Conservation (phyloP, 345 rosid species). For the Lumnitzera littorea region DNA sequence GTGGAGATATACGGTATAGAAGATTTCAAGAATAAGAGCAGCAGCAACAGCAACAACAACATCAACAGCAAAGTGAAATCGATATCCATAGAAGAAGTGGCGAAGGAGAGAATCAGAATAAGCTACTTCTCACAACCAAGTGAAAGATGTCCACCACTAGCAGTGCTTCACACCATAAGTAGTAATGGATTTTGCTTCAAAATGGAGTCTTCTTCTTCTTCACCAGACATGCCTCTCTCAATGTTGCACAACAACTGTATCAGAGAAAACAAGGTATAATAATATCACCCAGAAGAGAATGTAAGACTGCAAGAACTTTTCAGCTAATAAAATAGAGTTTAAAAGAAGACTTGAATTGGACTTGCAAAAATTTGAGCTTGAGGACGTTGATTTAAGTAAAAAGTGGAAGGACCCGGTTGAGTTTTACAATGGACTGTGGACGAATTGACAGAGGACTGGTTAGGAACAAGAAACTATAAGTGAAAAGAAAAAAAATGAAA, state of each 20-base stretch:
- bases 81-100: constrained; percentile 41
- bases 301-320: not conserved
- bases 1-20: constrained; percentile 49
- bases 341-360: not conserved
- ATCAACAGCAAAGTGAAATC: constrained; percentile 28
- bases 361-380: not conserved
- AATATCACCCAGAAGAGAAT: constrained; percentile 5
- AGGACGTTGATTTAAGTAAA: not conserved
- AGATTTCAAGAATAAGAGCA: constrained; percentile 26
- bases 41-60: constrained; percentile 2
- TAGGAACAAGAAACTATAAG: not conserved
- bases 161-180: constrained; percentile 77
- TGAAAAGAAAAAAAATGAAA: no score
- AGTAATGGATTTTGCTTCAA: constrained; percentile 81
- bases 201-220: constrained; percentile 55
- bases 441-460: constrained; percentile 17
- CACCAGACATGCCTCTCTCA: constrained; percentile 46
- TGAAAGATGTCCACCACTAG: constrained; percentile 94
- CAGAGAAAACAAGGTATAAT: constrained; percentile 89
- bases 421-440: constrained; percentile 30
- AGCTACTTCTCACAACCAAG: constrained; percentile 62
- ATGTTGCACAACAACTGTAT: constrained; percentile 74
- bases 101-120: constrained; percentile 65
- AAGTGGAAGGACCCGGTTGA: constrained; percentile 5
- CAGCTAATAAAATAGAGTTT: not conserved